Evolutionary conservation across 228 moss, liverwort and hornwort genomes (phyloP), one percentile per base, ranked within the genome.

Genomic region (Sphagnum fallax): DNA sequence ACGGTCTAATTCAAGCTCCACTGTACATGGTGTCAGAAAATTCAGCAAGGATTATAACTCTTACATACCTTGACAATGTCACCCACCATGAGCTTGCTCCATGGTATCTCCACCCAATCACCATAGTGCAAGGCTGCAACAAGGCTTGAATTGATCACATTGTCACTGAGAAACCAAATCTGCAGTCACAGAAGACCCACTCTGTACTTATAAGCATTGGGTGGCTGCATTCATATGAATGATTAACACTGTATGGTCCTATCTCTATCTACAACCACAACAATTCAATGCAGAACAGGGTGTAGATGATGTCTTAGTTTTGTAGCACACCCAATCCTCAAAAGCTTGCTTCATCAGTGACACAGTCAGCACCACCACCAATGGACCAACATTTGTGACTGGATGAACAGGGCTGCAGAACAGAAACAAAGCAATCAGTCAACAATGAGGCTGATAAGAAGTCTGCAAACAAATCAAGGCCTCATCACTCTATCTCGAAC

Each of bases 11-110:
- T 55, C 55, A 55, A 55, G 55, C 2, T 55, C 9, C 12, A 55
- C 16, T n/a, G 57, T 12, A 47, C 47, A 14, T 9, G 13, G 8
- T 5, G 8, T 58, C 60, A 32, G 10, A 9, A 58, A 47, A 13
- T 4, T 50, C 51, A 8, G 14, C 32, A n/a, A n/a, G 51, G 50
- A 67, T 32, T 50, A 11, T n/a, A 50, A 51, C 12, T 5, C 8
- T 63, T 16, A 51, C 61, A 15, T 72, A 73, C 80, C 72, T 69
- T 77, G 32, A 83, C 76, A 14, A 83, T 60, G 47, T 80, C 79
- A 59, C 83, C 83, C 16, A 80, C 83, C 16, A 71, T 53, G n/a
- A 83, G 48, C 75, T 70, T 80, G 83, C 80, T 83, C 83, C 83
- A 80, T 1, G 83, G 83, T 52, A 73, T 70, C 11, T 60, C 64